A percentile compares a stretch with the other conserved stretches of the same genome.
Evolutionary conservation across 169 alveolate genomes (phyloP).

Genomic region (Plasmodium vivax): DNA sequence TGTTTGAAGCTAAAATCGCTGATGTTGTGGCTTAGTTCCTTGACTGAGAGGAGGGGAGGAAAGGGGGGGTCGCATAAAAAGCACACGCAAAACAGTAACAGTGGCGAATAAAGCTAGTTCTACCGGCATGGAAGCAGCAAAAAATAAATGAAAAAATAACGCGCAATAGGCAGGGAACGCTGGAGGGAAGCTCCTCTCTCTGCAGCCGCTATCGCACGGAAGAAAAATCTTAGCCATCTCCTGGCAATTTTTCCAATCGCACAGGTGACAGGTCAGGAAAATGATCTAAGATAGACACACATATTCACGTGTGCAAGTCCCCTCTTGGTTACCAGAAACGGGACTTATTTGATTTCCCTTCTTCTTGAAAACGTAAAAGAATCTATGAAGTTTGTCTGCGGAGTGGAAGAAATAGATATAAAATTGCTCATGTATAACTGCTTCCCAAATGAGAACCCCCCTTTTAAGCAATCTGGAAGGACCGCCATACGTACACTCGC

Average conservation of each 20-base stretch:
- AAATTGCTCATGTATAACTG: no score
- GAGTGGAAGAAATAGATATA: neutral
- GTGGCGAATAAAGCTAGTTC: neutral
- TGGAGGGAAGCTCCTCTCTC: neutral
- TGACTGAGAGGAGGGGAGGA: conserved; percentile 3
- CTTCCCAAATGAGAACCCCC: neutral
- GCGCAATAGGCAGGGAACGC: neutral
- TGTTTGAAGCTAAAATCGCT: conserved; percentile 22
- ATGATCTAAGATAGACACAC: neutral
- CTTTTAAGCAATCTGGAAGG: neutral
- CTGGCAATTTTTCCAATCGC: neutral
- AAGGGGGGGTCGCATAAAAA: neutral
- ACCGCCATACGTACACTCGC: neutral
- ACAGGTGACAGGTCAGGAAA: neutral
- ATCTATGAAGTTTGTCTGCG: neutral
- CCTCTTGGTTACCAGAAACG: neutral
- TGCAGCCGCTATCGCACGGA: neutral
- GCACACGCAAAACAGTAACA: neutral
- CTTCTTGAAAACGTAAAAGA: conserved; percentile 5
- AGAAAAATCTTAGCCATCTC: neutral
- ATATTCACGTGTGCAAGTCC: conserved; percentile 1
- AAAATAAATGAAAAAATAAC: neutral
- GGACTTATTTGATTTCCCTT: neutral
- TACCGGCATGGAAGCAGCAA: neutral
- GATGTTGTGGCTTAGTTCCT: conserved; percentile 34